Percentiles rank a stretch among this genome's conserved stretches.
Evolutionary conservation across 2,329 filamentous ascomycete species (phyloP).

Genomic region (Helminthosporium solani): DNA sequence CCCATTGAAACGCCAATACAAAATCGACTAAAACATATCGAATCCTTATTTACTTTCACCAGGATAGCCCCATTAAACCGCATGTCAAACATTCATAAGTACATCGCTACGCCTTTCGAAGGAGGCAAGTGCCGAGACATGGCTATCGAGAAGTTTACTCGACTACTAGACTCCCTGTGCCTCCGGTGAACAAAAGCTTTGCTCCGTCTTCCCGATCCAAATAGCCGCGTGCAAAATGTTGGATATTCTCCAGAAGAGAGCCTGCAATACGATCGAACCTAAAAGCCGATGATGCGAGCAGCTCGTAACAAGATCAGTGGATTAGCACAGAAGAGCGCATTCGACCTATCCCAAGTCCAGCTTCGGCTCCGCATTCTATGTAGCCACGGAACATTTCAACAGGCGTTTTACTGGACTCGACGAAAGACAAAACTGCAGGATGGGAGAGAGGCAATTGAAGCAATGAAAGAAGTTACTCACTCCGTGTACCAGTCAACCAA

Average conservation of each 20-base stretch:
- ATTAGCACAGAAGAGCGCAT: slow-evolving; percentile 39
- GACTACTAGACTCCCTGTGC: slow-evolving; percentile 42
- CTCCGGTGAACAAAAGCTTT: slow-evolving; percentile 48
- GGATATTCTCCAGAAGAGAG: slow-evolving; percentile 34
- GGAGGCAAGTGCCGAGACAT: slow-evolving; percentile 20
- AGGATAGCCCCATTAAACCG: slow-evolving; percentile 46
- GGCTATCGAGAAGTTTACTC: slow-evolving; percentile 25
- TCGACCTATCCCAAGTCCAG: slow-evolving; percentile 50
- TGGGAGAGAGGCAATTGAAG: slow-evolving; percentile 40
- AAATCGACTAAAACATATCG: slow-evolving; percentile 55
- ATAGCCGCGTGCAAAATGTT: slow-evolving; percentile 26
- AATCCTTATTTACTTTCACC: slow-evolving; percentile 54
- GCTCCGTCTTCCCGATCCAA: slow-evolving; percentile 40
- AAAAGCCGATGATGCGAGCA: slow-evolving; percentile 40
- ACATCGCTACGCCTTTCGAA: slow-evolving; percentile 46
- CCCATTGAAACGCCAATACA: slow-evolving; percentile 50
- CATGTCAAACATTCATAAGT: slow-evolving; percentile 46
- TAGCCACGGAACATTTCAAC: slow-evolving; percentile 54
- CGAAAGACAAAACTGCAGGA: slow-evolving; percentile 36
- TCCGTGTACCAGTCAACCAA: slow-evolving; percentile 33
- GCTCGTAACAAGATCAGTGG: slow-evolving; percentile 43
- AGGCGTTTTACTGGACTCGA: slow-evolving; percentile 47
- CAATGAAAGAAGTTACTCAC: slow-evolving; percentile 28
- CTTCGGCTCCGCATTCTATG: slow-evolving; percentile 52
- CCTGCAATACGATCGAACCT: slow-evolving; percentile 34